Percentiles rank a stretch among this genome's conserved stretches.
These are phyloP conservation scores for Blastobotrys americana DNA, from an alignment of 805 yeast genomes.

Conservation along the genomic window DNA sequence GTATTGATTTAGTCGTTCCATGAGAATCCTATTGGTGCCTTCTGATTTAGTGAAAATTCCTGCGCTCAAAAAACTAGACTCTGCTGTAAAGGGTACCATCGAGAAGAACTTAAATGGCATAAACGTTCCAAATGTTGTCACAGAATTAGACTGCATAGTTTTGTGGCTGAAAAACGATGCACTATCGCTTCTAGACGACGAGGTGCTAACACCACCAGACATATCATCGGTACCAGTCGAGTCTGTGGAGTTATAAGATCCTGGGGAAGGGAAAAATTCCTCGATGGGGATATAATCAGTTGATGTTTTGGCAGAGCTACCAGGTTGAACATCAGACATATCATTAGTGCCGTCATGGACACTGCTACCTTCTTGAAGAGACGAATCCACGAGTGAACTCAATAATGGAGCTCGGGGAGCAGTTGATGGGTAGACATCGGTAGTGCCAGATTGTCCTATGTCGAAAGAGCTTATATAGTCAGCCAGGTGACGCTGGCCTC, in stretches of 20 bases:
- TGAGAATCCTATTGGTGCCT: neutral
- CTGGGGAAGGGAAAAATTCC: neutral
- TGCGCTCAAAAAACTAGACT: neutral
- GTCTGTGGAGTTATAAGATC: neutral
- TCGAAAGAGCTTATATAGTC: neutral
- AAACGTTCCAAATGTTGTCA: neutral
- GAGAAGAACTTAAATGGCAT: neutral
- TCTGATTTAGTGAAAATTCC: neutral
- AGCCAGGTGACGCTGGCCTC: neutral
- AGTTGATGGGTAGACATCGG: neutral
- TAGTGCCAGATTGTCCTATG: no score
- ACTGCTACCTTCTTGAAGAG: no score
- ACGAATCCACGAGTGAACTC: no score
- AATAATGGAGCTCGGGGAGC: no score
- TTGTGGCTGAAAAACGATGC: neutral
- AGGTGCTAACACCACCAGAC: no score
- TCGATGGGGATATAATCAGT: neutral
- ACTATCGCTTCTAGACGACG: neutral
- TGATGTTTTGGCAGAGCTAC: no score
- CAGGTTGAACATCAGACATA: no score
- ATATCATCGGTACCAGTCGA: neutral
- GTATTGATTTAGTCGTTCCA: constrained; percentile 5
- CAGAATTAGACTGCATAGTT: neutral
- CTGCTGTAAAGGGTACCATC: neutral
- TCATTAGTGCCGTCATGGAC: no score